Base-by-base conservation (phyloP, 2,329 filamentous ascomycete genomes). In the Ramularia endophylla region DNA sequence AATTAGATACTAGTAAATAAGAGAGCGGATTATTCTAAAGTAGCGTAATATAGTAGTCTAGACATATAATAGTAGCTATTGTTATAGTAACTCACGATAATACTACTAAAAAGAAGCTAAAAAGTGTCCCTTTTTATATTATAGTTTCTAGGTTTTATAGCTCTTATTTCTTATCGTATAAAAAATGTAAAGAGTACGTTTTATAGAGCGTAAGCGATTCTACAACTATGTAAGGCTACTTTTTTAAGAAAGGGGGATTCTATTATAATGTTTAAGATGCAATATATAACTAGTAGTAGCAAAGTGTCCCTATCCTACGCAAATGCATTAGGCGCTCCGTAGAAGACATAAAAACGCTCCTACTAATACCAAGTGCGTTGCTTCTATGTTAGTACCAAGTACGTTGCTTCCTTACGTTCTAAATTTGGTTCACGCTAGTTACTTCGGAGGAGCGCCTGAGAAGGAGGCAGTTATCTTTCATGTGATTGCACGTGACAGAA, bases 271-370 rank as follows among this genome's bases (percentile, higher is more conserved):
- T 31, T 12, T 30, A 30, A 30, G n/a, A 12, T 30, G 5, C n/a
- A 15, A 30, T 15, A n/a, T 30, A 12, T 12, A n/a, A 30, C 16
- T 30, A 30, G 11, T 5, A 15, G 28, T 15, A 5, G n/a, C 28
- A n/a, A 30, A n/a, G n/a, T 33, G 30, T 33, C 30, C 30, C 12
- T 15, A 33, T 16, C 13, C 13, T 16, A 15, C 30, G 5, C 13
- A 17, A 17, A 34, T 34, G 16, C 31, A 13, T 34, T 34, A 34
- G 31, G 31, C 31, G 31, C 31, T 34, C 31, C 31, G 31, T 12
- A 20, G 16, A 18, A 34, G 16, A 18, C 17, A 18, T 15, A 18
- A 5, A 19, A 20, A 11, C 31, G 16, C 17, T 17, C 16, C 22
- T 25, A 25, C 22, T 34, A 34, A n/a, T n/a, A n/a, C n/a, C n/a